Evolutionary conservation across 2,329 filamentous ascomycete genomes (phyloP).

Genomic region (Curvularia verruculosa): DNA sequence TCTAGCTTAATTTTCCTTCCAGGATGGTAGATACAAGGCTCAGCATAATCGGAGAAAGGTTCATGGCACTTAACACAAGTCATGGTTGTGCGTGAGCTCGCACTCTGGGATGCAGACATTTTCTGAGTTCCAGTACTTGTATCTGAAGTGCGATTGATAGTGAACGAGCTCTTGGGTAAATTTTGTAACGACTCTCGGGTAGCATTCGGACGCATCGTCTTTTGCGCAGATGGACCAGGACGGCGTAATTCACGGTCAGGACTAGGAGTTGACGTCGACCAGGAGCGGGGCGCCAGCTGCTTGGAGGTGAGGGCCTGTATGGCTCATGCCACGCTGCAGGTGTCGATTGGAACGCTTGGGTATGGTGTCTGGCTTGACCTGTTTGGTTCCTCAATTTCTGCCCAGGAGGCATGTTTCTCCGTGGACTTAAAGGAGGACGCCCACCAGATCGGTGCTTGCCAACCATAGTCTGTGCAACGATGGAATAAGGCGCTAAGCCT

Average conservation of each 20-base stretch:
- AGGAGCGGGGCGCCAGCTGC: too few species aligned
- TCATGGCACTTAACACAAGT: constrained; percentile 25
- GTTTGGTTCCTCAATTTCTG: neutral
- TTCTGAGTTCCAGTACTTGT: neutral
- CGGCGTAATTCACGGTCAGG: constrained; percentile 19
- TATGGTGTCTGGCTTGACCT: neutral
- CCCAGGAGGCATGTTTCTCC: neutral
- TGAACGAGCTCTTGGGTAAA: neutral
- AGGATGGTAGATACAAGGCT: constrained; percentile 27
- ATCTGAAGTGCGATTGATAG: neutral
- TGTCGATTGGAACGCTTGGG: constrained; percentile 8
- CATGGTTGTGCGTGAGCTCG: neutral
- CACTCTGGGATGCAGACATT: neutral
- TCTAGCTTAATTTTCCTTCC: constrained; percentile 9
- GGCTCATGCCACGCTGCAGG: constrained; percentile 20
- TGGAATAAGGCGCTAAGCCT: constrained; percentile 40
- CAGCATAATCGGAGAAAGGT: constrained; percentile 8
- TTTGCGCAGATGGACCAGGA: constrained; percentile 13
- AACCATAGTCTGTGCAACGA: constrained; percentile 32
- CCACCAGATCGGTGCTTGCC: constrained; percentile 10
- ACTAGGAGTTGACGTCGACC: constrained; percentile 4
- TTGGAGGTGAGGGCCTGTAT: constrained; percentile 2
- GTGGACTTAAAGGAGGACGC: neutral
- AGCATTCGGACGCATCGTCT: neutral
- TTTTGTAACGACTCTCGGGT: constrained; percentile 1